Base-by-base conservation (phyloP, 225 moss, liverwort and hornwort species). In the Pseudoscleropodium purum region DNA sequence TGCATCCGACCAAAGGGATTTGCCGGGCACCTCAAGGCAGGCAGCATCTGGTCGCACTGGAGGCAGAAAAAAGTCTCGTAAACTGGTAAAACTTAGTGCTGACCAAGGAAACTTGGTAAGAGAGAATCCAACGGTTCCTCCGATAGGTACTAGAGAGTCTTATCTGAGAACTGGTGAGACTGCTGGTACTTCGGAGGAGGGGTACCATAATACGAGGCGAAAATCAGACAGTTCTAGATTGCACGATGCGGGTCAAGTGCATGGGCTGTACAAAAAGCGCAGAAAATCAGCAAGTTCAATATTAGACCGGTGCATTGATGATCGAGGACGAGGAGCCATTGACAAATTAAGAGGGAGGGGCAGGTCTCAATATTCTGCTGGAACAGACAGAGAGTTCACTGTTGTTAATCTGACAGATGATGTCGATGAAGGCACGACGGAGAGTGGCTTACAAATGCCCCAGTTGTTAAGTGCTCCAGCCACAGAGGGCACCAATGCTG, bases 21-120 rank as follows among this genome's bases (percentile, higher is more conserved):
- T 84, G 29, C 89, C 79, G 81, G 90, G 88, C 47, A 64, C 64
- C 45, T 80, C 91, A 85, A 91, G 85, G 87, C 86, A 91, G 87
- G 68, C 84, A 88, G 87, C 70, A 37, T 78, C 87, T 91, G 91
- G 66, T 82, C 70, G 76, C 73, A 82, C 74, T 72, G 82, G 87
- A 87, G 82, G 82, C 86, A 88, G 88, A 85, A 94, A 83, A 33
- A 88, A 91, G 86, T 93, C 84, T 75, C 90, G 89, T 62, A 93
- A 90, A 89, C 64, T 94, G 68, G 79, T 89, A 67, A 93, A 90
- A 89, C 61, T 83, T 67, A 82, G 49, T 85, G 62, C 64, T 66
- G 88, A 84, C 84, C 90, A 88, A 88, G 88, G 79, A 62, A 67
- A 77, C 69, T 73, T 84, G 75, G 86, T 76, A 54, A 82, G 88